phyloP scores from a whole-genome alignment of 2,329 filamentous ascomycete genomes.

The Pseudogymnoascus sp. region DNA sequence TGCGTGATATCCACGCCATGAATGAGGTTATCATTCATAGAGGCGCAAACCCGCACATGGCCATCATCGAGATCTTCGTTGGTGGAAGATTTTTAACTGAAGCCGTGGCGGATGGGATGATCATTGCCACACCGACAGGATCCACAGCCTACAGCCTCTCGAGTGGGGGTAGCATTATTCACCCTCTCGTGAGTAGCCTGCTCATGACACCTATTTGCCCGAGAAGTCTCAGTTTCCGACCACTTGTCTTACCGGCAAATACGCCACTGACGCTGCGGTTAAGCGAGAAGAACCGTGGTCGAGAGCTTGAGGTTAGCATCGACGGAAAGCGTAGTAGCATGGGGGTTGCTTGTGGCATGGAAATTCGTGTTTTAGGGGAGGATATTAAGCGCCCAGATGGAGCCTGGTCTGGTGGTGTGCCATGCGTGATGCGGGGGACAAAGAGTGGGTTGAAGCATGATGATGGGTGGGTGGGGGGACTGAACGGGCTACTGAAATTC shows the following conservation, averaged over 20 bases:
- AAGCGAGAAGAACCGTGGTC: slow-evolving; percentile 69
- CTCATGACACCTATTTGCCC: slow-evolving; percentile 92
- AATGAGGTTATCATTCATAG: slow-evolving; percentile 95
- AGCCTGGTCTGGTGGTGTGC: slow-evolving; percentile 69
- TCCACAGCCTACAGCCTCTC: slow-evolving; percentile 95
- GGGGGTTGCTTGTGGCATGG: slow-evolving; percentile 65
- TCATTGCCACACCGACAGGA: slow-evolving; percentile 87
- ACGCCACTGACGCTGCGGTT: slow-evolving; percentile 75
- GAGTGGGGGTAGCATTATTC: slow-evolving; percentile 85
- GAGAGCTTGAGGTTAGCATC: slow-evolving; percentile 70
- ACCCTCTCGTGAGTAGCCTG: slow-evolving; percentile 81
- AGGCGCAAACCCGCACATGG: slow-evolving; percentile 80
- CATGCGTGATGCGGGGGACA: slow-evolving; percentile 70
- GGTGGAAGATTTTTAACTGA: slow-evolving; percentile 86
- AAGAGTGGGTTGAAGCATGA: slow-evolving; percentile 50
- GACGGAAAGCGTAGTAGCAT: slow-evolving; percentile 61
- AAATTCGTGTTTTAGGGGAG: slow-evolving; percentile 84
- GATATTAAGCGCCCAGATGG: slow-evolving; percentile 46
- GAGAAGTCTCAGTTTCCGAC: slow-evolving; percentile 82
- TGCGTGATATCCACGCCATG: slow-evolving; percentile 55
- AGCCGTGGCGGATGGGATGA: slow-evolving; percentile 89
- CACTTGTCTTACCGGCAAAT: slow-evolving; percentile 78
- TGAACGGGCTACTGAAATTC: slow-evolving; percentile 92
- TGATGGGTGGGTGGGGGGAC: slow-evolving; percentile 91
- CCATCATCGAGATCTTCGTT: slow-evolving; percentile 84